Conservation (phyloP, 2,329 filamentous ascomycete genomes). For the Bisporella sp. region DNA sequence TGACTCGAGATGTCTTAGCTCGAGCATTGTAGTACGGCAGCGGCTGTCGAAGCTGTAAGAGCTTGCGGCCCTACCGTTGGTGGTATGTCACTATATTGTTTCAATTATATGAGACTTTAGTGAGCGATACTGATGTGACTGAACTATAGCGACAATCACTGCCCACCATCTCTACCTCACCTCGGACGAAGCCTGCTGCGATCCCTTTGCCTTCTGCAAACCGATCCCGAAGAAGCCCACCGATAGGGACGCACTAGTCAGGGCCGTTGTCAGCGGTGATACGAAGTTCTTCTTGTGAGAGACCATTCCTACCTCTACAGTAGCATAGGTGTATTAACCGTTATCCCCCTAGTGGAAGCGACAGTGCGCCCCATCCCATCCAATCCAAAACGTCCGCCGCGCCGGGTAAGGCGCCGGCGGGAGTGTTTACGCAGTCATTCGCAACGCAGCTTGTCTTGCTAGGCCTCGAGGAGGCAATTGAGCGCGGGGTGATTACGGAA, state of each 20-base stretch:
- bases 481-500: constrained; percentile 42
- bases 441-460: constrained; percentile 57
- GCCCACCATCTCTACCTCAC: constrained; percentile 9
- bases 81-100: constrained; percentile 3
- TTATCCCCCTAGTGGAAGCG: constrained; percentile 41
- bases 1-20: constrained; percentile 28
- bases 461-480: constrained; percentile 53
- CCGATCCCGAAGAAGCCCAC: constrained; percentile 31
- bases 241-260: constrained; percentile 39
- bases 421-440: constrained; percentile 72
- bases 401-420: constrained; percentile 43
- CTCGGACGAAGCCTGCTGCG: constrained; percentile 2
- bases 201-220: constrained; percentile 43
- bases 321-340: background rate
- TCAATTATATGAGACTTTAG: background rate
- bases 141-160: constrained; percentile 29
- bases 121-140: background rate
- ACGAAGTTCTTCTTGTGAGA: constrained; percentile 63
- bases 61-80: constrained; percentile 69
- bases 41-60: constrained; percentile 69
- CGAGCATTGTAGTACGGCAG: constrained; percentile 83
- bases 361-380: constrained; percentile 55
- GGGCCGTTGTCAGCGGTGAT: constrained; percentile 48
- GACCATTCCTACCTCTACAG: background rate
- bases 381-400: constrained; percentile 47